These are phyloP conservation scores for Saturnispora halmiae DNA, from an alignment of 805 yeast species.

Conservation along the genomic window DNA sequence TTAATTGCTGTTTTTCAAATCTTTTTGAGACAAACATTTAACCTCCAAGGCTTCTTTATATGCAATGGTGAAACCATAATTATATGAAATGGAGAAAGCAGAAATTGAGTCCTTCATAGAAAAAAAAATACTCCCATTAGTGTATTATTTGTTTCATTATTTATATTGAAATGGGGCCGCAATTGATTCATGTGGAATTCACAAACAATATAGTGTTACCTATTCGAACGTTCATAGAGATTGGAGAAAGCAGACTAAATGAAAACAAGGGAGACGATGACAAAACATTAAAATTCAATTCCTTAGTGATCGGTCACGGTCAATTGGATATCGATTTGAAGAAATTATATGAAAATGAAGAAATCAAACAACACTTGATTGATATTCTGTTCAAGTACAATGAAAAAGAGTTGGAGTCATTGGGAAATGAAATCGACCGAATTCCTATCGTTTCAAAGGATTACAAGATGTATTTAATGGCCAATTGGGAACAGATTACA, in stretches of 20 bases:
- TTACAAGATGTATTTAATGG: not conserved
- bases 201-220: conserved; percentile 10
- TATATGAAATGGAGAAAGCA: too few relatives aligned
- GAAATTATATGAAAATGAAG: conserved; percentile 15
- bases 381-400: conserved; percentile 18
- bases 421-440: not conserved
- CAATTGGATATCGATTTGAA: conserved; percentile 22
- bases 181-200: conserved; percentile 3
- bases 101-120: too few relatives aligned
- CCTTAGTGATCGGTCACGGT: too few relatives aligned
- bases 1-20: too few relatives aligned
- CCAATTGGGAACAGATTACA: not conserved
- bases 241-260: too few relatives aligned
- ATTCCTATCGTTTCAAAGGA: not conserved
- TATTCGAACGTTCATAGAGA: conserved; percentile 23
- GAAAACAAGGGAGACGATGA: not conserved
- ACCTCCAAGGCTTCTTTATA: too few relatives aligned
- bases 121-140: too few relatives aligned
- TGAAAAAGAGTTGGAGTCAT: conserved; percentile 17
- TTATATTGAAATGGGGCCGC: conserved; percentile 3
- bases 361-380: conserved; percentile 13
- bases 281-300: conserved; percentile 4
- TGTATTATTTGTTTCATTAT: not conserved
- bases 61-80: too few relatives aligned
- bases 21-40: too few relatives aligned